Evolutionary conservation across 2,329 filamentous ascomycete species (phyloP), one percentile per base, ranked within the genome.

Genomic region (Aspergillus pseudoterreus): DNA sequence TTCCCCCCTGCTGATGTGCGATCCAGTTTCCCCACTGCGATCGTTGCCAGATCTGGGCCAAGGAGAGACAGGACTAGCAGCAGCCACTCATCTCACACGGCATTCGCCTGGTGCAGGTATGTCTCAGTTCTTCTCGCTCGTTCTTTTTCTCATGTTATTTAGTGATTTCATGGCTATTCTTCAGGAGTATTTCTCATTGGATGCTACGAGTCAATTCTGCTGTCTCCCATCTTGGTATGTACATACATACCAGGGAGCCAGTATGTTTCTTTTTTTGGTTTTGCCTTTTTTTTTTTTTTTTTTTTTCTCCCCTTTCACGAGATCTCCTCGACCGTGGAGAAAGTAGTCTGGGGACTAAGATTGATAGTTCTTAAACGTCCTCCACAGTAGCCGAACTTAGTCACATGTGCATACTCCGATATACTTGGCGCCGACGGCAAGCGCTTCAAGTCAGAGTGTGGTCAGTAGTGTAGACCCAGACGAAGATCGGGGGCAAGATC

Each of bases 1-100:
- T 47, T 54, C 44, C 47, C 36, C 52, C 44, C 52, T 53, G 51
- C 53, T 49, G 53, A 52, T 55, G 49, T 52, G 55, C 58, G 55
- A 59, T 57, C 51, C 51, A 49, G 47, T 39, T 54, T 55, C 57
- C 45, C 55, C 57, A 61, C 60, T 59, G 41, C 49, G 55, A 60
- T 60, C 56, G 53, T 56, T 58, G 38, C 56, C 57, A 61, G 58
- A 62, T 61, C 60, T 58, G 53, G 52, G 41, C 45, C 50, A 49
- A 53, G 49, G 32, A 51, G 45, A 53, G 47, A 38, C 36, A 51
- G 24, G 17, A 43, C 38, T 49, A 38, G 43, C 47, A 42, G 38
- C 35, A 42, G 27, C 33, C 44, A 33, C 33, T 38, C 41, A 45
- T 41, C 44, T 45, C 33, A 22, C 15, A 33, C 46, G 19, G 33